Conservation (phyloP, 257 asterid genomes). For the Scutellaria galericulata region DNA sequence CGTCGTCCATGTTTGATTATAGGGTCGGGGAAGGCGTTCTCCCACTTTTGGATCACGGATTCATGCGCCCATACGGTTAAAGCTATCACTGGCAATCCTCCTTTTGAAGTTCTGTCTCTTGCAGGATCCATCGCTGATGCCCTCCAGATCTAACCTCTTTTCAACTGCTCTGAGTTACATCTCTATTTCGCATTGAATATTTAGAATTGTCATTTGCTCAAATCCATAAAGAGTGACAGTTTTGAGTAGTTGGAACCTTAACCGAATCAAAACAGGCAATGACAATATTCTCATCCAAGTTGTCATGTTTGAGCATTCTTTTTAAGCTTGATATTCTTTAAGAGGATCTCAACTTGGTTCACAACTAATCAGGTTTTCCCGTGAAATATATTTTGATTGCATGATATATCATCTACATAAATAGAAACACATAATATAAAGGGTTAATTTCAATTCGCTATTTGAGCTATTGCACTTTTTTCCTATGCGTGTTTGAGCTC, state of each 20-base stretch:
- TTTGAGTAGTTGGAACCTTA: not conserved
- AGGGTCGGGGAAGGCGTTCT: slow-evolving; percentile 62
- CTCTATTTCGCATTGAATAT: too few species aligned
- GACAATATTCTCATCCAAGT: not conserved
- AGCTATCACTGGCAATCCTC: slow-evolving; percentile 64
- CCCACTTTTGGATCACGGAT: slow-evolving; percentile 93
- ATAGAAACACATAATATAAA: too few species aligned
- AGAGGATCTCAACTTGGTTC: not conserved
- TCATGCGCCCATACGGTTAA: slow-evolving; percentile 85
- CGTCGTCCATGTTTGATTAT: not conserved
- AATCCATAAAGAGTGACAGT: not conserved
- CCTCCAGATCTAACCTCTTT: slow-evolving; percentile 61
- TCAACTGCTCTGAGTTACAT: not conserved
- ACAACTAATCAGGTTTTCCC: too few species aligned
- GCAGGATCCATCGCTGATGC: slow-evolving; percentile 94
- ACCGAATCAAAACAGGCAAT: not conserved
- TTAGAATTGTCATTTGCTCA: not conserved
- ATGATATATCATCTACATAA: too few species aligned
- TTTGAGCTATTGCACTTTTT: too few species aligned
- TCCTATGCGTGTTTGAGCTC: too few species aligned
- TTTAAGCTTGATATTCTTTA: not conserved
- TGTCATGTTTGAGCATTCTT: not conserved
- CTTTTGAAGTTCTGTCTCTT: slow-evolving; percentile 87
- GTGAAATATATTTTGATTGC: too few species aligned
- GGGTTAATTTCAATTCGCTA: too few species aligned